phyloP scores from a whole-genome alignment of 108 stramenopile genomes.

The Aurantiochytrium sp. region DNA sequence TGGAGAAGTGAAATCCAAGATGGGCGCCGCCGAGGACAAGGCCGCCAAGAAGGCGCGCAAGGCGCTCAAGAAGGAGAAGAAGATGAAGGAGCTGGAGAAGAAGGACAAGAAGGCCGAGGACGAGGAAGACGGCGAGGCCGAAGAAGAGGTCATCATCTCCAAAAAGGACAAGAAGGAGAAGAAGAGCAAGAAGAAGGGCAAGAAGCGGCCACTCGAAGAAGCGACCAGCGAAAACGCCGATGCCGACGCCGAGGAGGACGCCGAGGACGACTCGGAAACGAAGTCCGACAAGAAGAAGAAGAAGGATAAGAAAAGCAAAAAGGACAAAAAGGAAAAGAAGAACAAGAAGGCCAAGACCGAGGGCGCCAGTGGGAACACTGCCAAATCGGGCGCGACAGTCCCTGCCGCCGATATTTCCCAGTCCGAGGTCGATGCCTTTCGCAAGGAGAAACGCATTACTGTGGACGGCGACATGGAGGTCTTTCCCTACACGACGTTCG shows the following conservation, averaged over 20 bases:
- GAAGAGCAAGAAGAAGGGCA: conserved; percentile 21
- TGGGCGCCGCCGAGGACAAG: not conserved
- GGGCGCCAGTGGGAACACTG: not conserved
- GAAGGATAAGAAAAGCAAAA: conserved; percentile 39
- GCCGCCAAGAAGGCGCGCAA: not conserved
- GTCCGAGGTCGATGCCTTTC: conserved; percentile 55
- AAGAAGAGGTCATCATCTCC: not conserved
- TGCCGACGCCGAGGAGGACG: not conserved
- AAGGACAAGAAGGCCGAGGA: not conserved
- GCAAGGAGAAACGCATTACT: conserved; percentile 72
- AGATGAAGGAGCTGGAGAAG: not conserved
- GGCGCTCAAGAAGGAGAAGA: conserved; percentile 20
- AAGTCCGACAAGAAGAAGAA: conserved; percentile 21
- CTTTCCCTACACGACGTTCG: conserved; percentile 39
- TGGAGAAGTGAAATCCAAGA: too few relatives aligned
- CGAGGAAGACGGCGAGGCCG: not conserved
- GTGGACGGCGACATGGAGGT: conserved; percentile 47
- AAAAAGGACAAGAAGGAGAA: conserved; percentile 27
- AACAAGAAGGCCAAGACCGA: conserved; percentile 50
- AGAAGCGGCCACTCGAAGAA: not conserved
- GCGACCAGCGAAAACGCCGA: not conserved
- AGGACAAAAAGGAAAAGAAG: conserved; percentile 13
- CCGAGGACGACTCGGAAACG: not conserved
- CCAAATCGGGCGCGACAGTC: not conserved
- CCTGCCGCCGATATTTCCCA: conserved; percentile 18